Percentiles rank a stretch among this genome's conserved stretches.
These are phyloP conservation scores for Camelina laxa DNA, from an alignment of 345 rosid species.

Conservation along the genomic window DNA sequence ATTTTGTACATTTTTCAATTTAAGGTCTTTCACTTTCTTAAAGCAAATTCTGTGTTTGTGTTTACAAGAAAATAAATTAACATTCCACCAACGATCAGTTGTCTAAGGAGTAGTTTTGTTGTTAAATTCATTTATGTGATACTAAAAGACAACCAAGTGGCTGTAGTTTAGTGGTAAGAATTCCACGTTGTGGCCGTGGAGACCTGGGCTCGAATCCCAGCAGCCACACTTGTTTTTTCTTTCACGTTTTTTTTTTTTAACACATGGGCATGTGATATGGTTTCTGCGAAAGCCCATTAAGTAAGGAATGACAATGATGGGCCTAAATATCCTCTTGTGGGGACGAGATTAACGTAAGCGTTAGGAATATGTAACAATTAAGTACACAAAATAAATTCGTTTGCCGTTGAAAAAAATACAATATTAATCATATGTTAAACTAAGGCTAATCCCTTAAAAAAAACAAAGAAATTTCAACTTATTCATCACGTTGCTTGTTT, in stretches of 20 bases:
- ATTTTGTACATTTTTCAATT: background rate
- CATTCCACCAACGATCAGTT: background rate
- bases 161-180: constrained; percentile 91
- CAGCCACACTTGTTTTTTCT: constrained; percentile 53
- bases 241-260: background rate
- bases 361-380: background rate
- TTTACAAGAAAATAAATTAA: background rate
- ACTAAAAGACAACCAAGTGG: constrained; percentile 33
- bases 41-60: background rate
- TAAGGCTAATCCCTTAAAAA: background rate
- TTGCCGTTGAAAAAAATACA: no score
- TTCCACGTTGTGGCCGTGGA: constrained; percentile 90
- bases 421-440: background rate
- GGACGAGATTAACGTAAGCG: background rate
- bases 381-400: no score
- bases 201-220: constrained; percentile 93
- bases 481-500: background rate
- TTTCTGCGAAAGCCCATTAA: background rate
- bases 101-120: background rate
- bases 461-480: background rate
- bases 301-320: background rate
- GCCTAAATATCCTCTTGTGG: background rate
- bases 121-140: no score
- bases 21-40: no score
- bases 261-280: constrained; percentile 16